Percentiles rank a stretch among this genome's conserved stretches.
These are phyloP conservation scores for Vigna hirtella DNA, from an alignment of 306 rosid genomes.

Conservation along the genomic window DNA sequence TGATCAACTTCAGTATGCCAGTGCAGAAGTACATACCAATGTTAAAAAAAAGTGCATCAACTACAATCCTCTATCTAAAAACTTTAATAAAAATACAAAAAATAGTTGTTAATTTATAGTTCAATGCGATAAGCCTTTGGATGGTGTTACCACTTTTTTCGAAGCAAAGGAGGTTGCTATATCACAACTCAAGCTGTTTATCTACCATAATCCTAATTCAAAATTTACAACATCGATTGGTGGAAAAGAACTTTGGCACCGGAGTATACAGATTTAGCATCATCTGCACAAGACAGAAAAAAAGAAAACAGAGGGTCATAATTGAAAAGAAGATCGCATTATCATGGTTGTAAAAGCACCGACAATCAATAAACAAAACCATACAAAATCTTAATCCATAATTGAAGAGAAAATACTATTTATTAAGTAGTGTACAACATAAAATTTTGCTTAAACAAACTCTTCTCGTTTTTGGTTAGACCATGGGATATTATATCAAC, in stretches of 20 bases:
- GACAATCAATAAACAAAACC: conserved; percentile 21
- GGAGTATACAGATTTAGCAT: conserved; percentile 50
- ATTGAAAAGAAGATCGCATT: not conserved
- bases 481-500: too few species aligned
- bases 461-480: too few species aligned
- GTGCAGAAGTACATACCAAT: too few species aligned
- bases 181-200: conserved; percentile 6
- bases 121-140: too few species aligned
- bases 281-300: conserved; percentile 45
- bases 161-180: not conserved
- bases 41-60: too few species aligned
- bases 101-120: too few species aligned
- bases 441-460: not conserved
- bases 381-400: conserved; percentile 1
- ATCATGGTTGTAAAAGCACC: conserved; percentile 11
- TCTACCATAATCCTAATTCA: conserved; percentile 27
- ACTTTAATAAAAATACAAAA: too few species aligned
- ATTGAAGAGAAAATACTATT: conserved; percentile 15
- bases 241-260: conserved; percentile 53
- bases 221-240: conserved; percentile 52
- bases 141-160: too few species aligned
- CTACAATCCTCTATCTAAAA: too few species aligned
- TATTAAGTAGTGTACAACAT: not conserved
- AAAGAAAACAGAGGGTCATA: not conserved
- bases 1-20: too few species aligned